phyloP scores from a whole-genome alignment of 2,329 filamentous ascomycete genomes.

The Aureobasidium pullulans region DNA sequence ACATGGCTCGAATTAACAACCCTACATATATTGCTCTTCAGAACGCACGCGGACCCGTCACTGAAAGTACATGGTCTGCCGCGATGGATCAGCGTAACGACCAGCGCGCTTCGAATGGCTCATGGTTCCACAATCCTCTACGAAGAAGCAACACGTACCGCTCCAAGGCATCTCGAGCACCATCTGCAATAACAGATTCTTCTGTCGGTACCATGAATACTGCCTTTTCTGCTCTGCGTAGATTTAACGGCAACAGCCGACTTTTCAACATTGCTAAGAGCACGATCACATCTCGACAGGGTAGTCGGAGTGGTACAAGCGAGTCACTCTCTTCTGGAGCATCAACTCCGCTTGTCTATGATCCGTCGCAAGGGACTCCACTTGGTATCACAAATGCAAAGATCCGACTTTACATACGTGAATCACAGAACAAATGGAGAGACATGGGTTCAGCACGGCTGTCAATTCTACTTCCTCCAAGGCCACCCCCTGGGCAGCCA shows the following conservation, averaged over 20 bases:
- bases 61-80: slow-evolving; percentile 41
- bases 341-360: slow-evolving; percentile 25
- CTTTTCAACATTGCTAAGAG: slow-evolving; percentile 79
- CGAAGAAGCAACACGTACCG: slow-evolving; percentile 48
- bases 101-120: slow-evolving; percentile 35
- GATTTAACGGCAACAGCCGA: slow-evolving; percentile 61
- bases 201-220: slow-evolving; percentile 70
- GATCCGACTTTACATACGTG: slow-evolving; percentile 76
- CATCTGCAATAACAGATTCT: slow-evolving; percentile 59
- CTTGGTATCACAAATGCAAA: slow-evolving; percentile 72
- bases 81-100: slow-evolving; percentile 46
- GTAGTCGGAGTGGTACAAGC: slow-evolving; percentile 45
- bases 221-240: slow-evolving; percentile 69
- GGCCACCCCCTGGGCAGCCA: slow-evolving; percentile 27
- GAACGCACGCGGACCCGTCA: slow-evolving; percentile 58
- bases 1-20: slow-evolving; percentile 84
- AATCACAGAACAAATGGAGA: slow-evolving; percentile 72
- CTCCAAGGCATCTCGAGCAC: slow-evolving; percentile 45
- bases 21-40: slow-evolving; percentile 76
- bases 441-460: slow-evolving; percentile 81
- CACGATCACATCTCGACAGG: slow-evolving; percentile 55
- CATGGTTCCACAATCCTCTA: slow-evolving; percentile 49
- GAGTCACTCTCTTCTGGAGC: slow-evolving; percentile 51
- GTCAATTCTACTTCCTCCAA: slow-evolving; percentile 69
- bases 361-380: slow-evolving; percentile 33